Evolutionary conservation across 2,329 filamentous ascomycete species (phyloP).

Genomic region (Ophiognomonia clavigignenti-juglandacearum): DNA sequence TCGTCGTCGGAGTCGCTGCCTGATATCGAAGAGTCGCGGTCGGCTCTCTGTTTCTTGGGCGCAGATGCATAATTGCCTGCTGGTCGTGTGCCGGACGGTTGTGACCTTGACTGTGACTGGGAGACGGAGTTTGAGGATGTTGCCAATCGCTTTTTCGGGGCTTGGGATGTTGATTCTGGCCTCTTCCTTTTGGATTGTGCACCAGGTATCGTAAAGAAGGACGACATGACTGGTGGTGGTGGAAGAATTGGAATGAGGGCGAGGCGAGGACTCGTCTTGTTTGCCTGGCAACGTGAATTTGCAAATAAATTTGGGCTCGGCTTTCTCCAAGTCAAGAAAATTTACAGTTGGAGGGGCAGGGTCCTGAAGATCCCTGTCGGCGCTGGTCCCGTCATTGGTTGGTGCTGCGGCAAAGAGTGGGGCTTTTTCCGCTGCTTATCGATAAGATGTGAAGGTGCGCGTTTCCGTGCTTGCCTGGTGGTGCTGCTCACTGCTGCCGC

Average conservation of each 20-base stretch:
- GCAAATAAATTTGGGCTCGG: slow-evolving; percentile 6
- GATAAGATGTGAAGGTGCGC: slow-evolving; percentile 8
- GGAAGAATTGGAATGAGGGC: slow-evolving; percentile 6
- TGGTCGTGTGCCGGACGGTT: slow-evolving; percentile 26
- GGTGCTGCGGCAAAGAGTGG: neutral
- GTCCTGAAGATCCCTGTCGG: neutral
- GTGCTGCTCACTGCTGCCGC: neutral
- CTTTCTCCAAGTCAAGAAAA: slow-evolving; percentile 9
- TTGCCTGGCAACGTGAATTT: slow-evolving; percentile 18
- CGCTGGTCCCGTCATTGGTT: neutral
- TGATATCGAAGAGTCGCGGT: slow-evolving; percentile 76
- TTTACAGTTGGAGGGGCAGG: slow-evolving; percentile 12
- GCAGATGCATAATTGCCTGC: slow-evolving; percentile 23
- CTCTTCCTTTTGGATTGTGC: slow-evolving; percentile 90
- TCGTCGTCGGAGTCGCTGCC: slow-evolving; percentile 70
- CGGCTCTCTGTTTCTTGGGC: slow-evolving; percentile 34
- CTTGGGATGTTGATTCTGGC: slow-evolving; percentile 40
- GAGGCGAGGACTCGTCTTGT: slow-evolving; percentile 16
- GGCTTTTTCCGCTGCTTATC: neutral
- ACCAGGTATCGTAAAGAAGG: slow-evolving; percentile 88
- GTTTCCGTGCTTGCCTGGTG: slow-evolving; percentile 14
- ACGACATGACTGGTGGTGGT: slow-evolving; percentile 63
- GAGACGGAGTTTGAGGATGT: slow-evolving; percentile 35
- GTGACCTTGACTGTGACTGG: slow-evolving; percentile 34
- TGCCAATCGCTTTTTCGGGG: slow-evolving; percentile 56